Evolutionary conservation across 169 alveolate genomes (phyloP).

Genomic region (Miamiensis avidus): DNA sequence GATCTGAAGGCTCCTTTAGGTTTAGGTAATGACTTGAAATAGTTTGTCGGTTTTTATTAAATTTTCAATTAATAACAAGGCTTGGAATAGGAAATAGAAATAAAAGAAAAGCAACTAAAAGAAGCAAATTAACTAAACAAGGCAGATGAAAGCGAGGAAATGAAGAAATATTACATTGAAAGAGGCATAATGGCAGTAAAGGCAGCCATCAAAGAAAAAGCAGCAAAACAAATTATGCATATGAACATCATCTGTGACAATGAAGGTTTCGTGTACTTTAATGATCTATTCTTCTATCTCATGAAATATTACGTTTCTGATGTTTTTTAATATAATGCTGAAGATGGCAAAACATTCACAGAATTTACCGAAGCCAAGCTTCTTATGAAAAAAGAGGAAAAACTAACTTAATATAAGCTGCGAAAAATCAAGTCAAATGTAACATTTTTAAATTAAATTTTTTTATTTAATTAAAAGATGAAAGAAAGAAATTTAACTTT

Average conservation of each 20-base stretch:
- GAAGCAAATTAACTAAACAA: background rate
- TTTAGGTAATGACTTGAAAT: background rate
- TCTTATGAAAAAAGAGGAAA: constrained; percentile 3
- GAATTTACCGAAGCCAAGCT: background rate
- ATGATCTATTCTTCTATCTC: constrained; percentile 16
- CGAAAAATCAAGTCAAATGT: background rate
- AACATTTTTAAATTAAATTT: no score
- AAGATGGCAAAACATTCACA: background rate
- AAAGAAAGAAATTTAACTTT: no score
- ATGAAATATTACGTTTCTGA: background rate
- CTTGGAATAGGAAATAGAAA: background rate
- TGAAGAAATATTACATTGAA: background rate
- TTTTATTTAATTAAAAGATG: no score
- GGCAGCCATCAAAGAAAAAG: background rate
- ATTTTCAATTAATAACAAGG: background rate
- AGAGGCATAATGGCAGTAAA: background rate
- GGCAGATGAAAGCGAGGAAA: background rate
- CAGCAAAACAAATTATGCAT: constrained; percentile 23
- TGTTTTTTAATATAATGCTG: background rate
- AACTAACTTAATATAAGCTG: background rate
- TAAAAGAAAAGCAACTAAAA: background rate
- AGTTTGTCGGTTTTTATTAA: background rate
- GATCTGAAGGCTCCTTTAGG: background rate
- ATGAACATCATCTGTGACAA: constrained; percentile 16
- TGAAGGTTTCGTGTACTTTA: constrained; percentile 10